Conservation (phyloP, 805 yeast genomes). For the Torulaspora microellipsoides region DNA sequence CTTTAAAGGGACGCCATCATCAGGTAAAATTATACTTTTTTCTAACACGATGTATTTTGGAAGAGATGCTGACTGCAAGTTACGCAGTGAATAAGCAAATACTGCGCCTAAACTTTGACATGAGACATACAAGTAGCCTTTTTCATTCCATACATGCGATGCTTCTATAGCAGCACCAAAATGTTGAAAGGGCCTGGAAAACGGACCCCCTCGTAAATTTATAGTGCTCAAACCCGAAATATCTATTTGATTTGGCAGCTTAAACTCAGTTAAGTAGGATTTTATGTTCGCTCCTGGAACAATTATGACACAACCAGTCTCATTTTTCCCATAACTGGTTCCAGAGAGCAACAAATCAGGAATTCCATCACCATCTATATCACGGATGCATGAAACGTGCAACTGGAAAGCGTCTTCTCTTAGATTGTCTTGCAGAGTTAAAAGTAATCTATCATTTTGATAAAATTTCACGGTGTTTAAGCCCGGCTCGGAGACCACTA, state of each 20-base stretch:
- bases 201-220: slow-evolving; percentile 13
- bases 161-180: slow-evolving; percentile 19
- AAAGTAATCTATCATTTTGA: slow-evolving; percentile 14
- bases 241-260: slow-evolving; percentile 7
- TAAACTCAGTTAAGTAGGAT: slow-evolving; percentile 15
- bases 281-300: slow-evolving; percentile 16
- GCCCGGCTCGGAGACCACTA: slow-evolving; percentile 53
- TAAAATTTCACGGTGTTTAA: slow-evolving; percentile 40
- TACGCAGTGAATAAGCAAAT: slow-evolving; percentile 11
- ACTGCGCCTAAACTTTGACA: slow-evolving; percentile 22
- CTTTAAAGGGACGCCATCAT: slow-evolving; percentile 9
- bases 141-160: slow-evolving; percentile 4
- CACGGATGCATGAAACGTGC: slow-evolving; percentile 37
- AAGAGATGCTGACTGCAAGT: slow-evolving; percentile 9
- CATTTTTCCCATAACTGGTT: slow-evolving; percentile 37
- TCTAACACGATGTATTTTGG: slow-evolving; percentile 17
- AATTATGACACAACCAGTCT: slow-evolving; percentile 18
- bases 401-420: slow-evolving; percentile 19
- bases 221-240: slow-evolving; percentile 9
- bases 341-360: slow-evolving; percentile 45
- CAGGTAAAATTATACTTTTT: slow-evolving; percentile 7
- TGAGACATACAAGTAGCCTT: slow-evolving; percentile 18
- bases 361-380: slow-evolving; percentile 37
- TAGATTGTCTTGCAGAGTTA: slow-evolving; percentile 25
- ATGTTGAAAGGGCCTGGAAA: slow-evolving; percentile 18